Percentiles rank a stretch among this genome's conserved stretches.
Evolutionary conservation across 2,329 filamentous ascomycete species (phyloP).

Genomic region (Sordariomycetes sp.): DNA sequence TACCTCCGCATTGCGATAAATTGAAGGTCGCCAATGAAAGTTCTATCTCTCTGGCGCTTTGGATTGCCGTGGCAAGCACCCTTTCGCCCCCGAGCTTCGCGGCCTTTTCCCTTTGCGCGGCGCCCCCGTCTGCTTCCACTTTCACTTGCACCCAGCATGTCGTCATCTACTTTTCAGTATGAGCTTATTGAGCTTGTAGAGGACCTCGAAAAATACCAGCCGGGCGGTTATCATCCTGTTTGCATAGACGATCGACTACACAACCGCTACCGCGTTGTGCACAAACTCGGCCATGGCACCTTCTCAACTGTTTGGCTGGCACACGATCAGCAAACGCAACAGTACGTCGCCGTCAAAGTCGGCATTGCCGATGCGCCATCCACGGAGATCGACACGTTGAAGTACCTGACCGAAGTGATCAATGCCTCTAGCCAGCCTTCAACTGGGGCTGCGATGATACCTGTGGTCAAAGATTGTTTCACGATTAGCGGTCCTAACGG

Average conservation of each 20-base stretch:
- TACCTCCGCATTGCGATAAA: not conserved
- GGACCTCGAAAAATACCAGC: slow-evolving; percentile 16
- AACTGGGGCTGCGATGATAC: slow-evolving; percentile 2
- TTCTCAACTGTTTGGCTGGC: slow-evolving; percentile 25
- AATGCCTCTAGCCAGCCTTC: not conserved
- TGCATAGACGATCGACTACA: slow-evolving; percentile 23
- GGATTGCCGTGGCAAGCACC: not conserved
- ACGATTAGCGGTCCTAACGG: slow-evolving; percentile 16
- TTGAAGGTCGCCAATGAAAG: not conserved
- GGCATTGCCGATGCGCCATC: slow-evolving; percentile 13
- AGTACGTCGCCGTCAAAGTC: slow-evolving; percentile 22
- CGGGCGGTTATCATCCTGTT: slow-evolving; percentile 28
- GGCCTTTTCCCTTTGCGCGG: not conserved
- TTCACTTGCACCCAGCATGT: not conserved
- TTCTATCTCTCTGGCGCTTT: not conserved
- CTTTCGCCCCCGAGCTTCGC: not conserved
- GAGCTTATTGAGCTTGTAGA: slow-evolving; percentile 11
- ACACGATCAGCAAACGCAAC: slow-evolving; percentile 9
- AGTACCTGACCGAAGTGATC: not conserved
- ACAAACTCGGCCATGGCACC: slow-evolving; percentile 17
- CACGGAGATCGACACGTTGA: slow-evolving; percentile 13
- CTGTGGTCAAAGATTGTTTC: slow-evolving; percentile 11
- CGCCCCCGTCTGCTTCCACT: not conserved
- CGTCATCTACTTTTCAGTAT: slow-evolving; percentile 1
- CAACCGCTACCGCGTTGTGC: slow-evolving; percentile 13